These are phyloP conservation scores for Sporothrix euskadiensis DNA, from an alignment of 2,329 filamentous ascomycete species.

Conservation along the genomic window DNA sequence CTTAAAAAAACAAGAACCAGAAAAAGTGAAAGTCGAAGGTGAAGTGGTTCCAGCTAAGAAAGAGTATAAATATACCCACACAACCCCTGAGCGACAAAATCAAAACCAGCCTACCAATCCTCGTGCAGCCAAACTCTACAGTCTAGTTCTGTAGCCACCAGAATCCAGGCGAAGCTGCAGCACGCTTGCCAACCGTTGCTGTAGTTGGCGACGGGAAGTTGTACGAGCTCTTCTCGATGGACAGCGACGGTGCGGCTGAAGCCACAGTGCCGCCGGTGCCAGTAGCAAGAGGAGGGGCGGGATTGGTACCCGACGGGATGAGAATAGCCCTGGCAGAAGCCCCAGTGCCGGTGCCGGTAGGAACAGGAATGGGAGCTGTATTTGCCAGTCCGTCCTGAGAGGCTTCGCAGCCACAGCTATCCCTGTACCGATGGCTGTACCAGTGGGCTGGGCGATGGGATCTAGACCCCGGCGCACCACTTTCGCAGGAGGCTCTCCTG, in stretches of 20 bases:
- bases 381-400: not conserved
- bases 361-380: not conserved
- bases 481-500: slow-evolving; percentile 1
- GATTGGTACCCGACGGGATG: not conserved
- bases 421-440: not conserved
- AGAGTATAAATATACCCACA: not conserved
- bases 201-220: slow-evolving; percentile 8
- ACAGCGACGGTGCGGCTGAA: not conserved
- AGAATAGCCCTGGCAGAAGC: not conserved
- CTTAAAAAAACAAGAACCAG: not conserved
- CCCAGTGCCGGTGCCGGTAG: not conserved
- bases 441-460: not conserved
- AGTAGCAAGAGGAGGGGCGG: not conserved
- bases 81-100: not conserved
- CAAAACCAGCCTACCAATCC: not conserved
- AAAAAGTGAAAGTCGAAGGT: not conserved
- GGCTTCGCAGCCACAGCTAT: not conserved
- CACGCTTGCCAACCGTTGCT: not conserved
- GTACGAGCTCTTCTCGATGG: not conserved
- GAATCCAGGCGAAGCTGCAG: not conserved
- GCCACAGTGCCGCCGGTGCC: not conserved
- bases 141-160: not conserved
- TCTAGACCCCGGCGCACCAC: not conserved
- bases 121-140: not conserved
- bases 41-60: not conserved